Percentiles rank a stretch among this genome's conserved stretches.
Conservation (phyloP, 768 basidiomycete species). For the Kwoniella sp. region DNA sequence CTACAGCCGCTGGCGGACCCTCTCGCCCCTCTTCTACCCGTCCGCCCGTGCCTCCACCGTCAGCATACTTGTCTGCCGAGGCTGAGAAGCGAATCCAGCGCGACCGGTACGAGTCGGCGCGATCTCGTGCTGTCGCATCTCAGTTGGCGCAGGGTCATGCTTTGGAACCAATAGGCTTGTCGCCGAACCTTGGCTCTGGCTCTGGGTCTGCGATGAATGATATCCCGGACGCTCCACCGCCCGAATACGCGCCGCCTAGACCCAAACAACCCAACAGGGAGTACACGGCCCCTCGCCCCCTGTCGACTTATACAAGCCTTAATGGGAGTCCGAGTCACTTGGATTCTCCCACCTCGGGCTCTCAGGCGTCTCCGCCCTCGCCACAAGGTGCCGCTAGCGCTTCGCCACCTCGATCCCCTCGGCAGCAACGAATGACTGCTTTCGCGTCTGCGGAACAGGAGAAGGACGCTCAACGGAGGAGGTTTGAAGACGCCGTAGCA, state of each 20-base stretch:
- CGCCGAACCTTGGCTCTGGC: not conserved
- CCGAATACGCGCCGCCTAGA: conserved; percentile 46
- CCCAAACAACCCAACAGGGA: conserved; percentile 23
- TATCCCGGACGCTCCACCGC: conserved; percentile 36
- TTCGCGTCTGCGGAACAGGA: conserved; percentile 47
- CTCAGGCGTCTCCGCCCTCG: conserved; percentile 4
- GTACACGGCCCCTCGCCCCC: conserved; percentile 33
- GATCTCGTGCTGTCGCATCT: conserved; percentile 26
- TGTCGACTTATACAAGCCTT: conserved; percentile 24
- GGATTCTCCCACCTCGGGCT: conserved; percentile 2
- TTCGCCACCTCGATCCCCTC: conserved; percentile 6
- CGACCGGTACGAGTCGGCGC: conserved; percentile 33
- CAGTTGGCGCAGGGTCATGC: conserved; percentile 30
- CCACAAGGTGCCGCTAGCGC: not conserved
- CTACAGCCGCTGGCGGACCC: not conserved
- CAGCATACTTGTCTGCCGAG: conserved; percentile 30
- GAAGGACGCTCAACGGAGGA: conserved; percentile 42
- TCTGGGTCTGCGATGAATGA: not conserved
- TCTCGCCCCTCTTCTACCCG: conserved; percentile 7
- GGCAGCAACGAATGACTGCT: not conserved
- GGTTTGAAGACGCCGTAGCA: conserved; percentile 45
- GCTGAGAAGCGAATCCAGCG: conserved; percentile 24
- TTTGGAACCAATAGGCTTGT: conserved; percentile 32
- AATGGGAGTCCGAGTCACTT: conserved; percentile 12
- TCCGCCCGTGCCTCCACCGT: conserved; percentile 6